These are phyloP conservation scores for Hericium alpestre DNA, from an alignment of 768 basidiomycete genomes.

Conservation along the genomic window DNA sequence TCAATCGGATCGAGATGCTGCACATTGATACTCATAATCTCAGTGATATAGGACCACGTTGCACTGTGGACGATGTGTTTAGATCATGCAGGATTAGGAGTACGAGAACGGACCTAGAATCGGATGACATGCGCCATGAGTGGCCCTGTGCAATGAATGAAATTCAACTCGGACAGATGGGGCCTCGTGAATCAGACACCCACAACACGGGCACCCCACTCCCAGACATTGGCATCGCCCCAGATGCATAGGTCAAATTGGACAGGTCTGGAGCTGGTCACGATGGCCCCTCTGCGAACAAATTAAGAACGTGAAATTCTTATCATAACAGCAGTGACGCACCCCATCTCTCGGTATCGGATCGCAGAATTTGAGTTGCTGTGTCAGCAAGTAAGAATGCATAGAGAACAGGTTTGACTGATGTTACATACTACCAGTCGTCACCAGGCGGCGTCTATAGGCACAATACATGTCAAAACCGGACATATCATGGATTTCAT, in stretches of 20 bases:
- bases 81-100: neutral
- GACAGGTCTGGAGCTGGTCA: constrained; percentile 32
- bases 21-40: constrained; percentile 34
- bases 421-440: constrained; percentile 38
- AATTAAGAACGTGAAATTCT: neutral
- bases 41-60: constrained; percentile 40
- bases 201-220: constrained; percentile 47
- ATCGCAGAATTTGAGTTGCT: constrained; percentile 51
- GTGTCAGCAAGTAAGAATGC: neutral
- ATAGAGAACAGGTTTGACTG: neutral
- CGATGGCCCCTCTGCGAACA: constrained; percentile 32
- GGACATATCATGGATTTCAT: neutral
- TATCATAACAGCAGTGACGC: constrained; percentile 8
- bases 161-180: neutral
- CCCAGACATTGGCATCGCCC: constrained; percentile 45
- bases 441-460: constrained; percentile 25
- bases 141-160: constrained; percentile 27
- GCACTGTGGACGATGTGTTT: constrained; percentile 18
- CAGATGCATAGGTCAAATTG: constrained; percentile 44
- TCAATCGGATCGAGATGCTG: constrained; percentile 29
- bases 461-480: neutral
- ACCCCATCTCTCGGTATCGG: constrained; percentile 48
- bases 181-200: constrained; percentile 2
- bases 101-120: constrained; percentile 24
- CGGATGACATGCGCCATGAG: constrained; percentile 44